Evolutionary conservation across 305 asterid species (phyloP).

Genomic region (Solanum hybrid): DNA sequence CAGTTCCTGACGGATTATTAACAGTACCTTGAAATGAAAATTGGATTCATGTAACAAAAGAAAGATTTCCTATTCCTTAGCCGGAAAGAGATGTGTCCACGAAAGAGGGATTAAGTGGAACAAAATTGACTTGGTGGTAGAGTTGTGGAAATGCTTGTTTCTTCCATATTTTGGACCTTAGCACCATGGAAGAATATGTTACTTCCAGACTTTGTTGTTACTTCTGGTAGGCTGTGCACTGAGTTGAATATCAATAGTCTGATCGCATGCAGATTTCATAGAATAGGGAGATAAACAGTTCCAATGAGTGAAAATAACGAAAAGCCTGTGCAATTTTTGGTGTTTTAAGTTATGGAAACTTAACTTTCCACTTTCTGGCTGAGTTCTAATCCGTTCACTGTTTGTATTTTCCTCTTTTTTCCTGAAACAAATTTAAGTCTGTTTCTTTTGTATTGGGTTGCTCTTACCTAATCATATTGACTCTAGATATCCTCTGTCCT

Average conservation of each 20-base stretch:
- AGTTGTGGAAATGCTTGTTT: not conserved
- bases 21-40: not conserved
- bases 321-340: not conserved
- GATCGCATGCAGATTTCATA: not conserved
- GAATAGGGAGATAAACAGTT: not conserved
- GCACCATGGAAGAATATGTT: not conserved
- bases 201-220: not conserved
- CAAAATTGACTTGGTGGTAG: not conserved
- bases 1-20: not conserved
- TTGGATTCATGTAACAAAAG: not conserved
- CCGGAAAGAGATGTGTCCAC: not conserved
- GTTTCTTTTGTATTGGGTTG: not conserved
- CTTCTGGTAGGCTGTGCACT: not conserved
- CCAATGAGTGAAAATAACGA: not conserved
- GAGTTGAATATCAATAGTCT: not conserved
- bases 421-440: not conserved
- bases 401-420: not conserved
- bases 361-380: not conserved
- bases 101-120: not conserved
- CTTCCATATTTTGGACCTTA: not conserved
- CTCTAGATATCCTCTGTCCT: not conserved
- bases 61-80: not conserved
- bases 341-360: not conserved
- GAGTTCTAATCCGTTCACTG: not conserved
- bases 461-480: not conserved